A percentile compares a stretch with the other conserved stretches of the same genome.
phyloP scores from a whole-genome alignment of 2,329 filamentous ascomycete species.

The Penicillium polonicum region DNA sequence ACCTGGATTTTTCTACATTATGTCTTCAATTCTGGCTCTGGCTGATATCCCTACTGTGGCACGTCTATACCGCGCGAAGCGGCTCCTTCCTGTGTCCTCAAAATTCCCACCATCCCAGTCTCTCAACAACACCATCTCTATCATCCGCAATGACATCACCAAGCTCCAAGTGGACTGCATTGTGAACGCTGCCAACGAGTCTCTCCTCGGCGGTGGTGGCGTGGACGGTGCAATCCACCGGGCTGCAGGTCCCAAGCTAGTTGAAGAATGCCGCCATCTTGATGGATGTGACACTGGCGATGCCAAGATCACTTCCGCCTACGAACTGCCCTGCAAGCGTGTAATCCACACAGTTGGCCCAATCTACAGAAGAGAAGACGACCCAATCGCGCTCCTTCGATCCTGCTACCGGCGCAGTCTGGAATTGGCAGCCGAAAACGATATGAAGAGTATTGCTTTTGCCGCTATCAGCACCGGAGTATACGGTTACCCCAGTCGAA shows the following conservation, averaged over 20 bases:
- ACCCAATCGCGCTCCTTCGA: conserved; percentile 48
- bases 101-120: conserved; percentile 47
- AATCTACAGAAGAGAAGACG: conserved; percentile 56
- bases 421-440: conserved; percentile 66
- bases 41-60: conserved; percentile 46
- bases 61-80: conserved; percentile 62
- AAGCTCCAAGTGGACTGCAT: conserved; percentile 74
- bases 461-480: conserved; percentile 82
- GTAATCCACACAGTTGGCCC: conserved; percentile 93
- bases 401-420: conserved; percentile 71
- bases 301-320: conserved; percentile 79
- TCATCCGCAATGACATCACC: conserved; percentile 79
- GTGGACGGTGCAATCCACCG: conserved; percentile 85
- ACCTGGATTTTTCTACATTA: conserved; percentile 2
- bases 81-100: conserved; percentile 41
- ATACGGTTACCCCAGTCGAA: conserved; percentile 77
- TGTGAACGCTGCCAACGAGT: conserved; percentile 86
- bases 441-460: conserved; percentile 74
- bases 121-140: conserved; percentile 57
- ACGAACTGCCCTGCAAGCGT: conserved; percentile 70
- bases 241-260: conserved; percentile 69
- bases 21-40: conserved; percentile 27
- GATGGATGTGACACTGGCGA: conserved; percentile 72
- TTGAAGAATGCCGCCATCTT: conserved; percentile 69
- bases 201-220: conserved; percentile 81